Base-by-base conservation (phyloP, 1,284 basidiomycete species). In the Sphaerobolus stellatus region DNA sequence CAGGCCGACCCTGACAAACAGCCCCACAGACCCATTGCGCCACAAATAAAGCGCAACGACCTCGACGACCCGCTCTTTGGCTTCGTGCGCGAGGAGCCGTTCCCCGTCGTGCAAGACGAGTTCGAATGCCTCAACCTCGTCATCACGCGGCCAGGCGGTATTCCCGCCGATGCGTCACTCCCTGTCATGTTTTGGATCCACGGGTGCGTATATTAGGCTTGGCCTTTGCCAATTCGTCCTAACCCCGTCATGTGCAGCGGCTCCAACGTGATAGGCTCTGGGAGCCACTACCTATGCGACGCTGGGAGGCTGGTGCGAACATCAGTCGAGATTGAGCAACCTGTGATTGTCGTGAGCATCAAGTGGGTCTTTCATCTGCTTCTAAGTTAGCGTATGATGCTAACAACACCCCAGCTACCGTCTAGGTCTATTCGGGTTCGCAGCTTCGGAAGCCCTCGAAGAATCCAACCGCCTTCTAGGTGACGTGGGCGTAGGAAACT, bases 181-280 rank as follows among this genome's bases (percentile, higher is more conserved):
- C 87, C 88, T 6, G 86, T 90, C 57, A 88, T 90, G 86, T 66
- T 89, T 40, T 90, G 86, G 87, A 74, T 90, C 18, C 87, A 90
- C 67, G 87, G 88, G 87, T 89, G 61, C 47, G 78, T 71, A n/a
- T 33, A 38, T 48, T 41, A 45, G 30, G 54, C 52, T 52, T 56
- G 60, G 45, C 30, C 43, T 50, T 54, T 53, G 18, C 38, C 50
- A 33, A 54, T 50, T 49, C 50, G 30, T 14, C 41, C 24, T 50
- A 18, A 61, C 40, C n/a, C 62, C 58, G 51, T 48, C 48, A 30
- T 50, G 11, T 36, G n/a, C 61, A 89, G 86, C 22, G 87, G 88
- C 41, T 82, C 81, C 9, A 81, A 86, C 64, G 74, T 80, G 61
- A 54, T 48, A 18, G 88, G 88, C 20, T 82, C 80, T 54, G 88